Evolutionary conservation across 2,329 filamentous ascomycete genomes (phyloP).

Genomic region (Diaporthe batatas): DNA sequence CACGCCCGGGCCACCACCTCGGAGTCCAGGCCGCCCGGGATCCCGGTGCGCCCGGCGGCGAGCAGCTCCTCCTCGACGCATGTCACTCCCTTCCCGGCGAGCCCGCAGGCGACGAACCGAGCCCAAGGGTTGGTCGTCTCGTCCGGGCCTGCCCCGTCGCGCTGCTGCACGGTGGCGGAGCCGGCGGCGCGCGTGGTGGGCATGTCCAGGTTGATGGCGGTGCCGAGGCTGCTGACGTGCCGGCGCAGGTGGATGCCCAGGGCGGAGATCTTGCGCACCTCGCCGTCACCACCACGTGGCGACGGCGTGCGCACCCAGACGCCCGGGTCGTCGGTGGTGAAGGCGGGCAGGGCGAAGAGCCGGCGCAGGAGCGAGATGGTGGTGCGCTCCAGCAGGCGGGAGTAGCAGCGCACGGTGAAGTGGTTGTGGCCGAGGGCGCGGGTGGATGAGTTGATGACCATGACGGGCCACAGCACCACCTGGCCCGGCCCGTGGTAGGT

Average conservation of each 20-base stretch:
- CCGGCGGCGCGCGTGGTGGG: conserved; percentile 56
- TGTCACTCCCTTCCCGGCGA: conserved; percentile 84
- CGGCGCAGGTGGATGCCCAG: conserved; percentile 91
- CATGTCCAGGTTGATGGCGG: conserved; percentile 82
- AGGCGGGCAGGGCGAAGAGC: conserved; percentile 71
- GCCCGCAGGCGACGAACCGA: conserved; percentile 90
- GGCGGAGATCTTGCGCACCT: conserved; percentile 83
- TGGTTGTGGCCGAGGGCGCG: conserved; percentile 55
- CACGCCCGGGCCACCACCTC: conserved; percentile 40
- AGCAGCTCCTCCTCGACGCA: conserved; percentile 72
- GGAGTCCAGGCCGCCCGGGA: conserved; percentile 35
- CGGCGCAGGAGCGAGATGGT: conserved; percentile 75
- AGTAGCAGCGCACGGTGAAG: conserved; percentile 81
- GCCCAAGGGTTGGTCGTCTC: conserved; percentile 64
- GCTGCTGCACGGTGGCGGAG: conserved; percentile 45
- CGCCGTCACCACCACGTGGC: conserved; percentile 18
- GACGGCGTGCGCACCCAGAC: conserved; percentile 75
- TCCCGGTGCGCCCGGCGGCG: conserved; percentile 31
- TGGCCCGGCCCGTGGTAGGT: conserved; percentile 98
- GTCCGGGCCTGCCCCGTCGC: conserved; percentile 58
- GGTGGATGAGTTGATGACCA: conserved; percentile 77
- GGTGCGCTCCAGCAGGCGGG: conserved; percentile 81
- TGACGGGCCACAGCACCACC: conserved; percentile 89
- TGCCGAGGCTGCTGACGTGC: conserved; percentile 85
- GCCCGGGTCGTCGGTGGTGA: conserved; percentile 81